Conservation (phyloP, 768 basidiomycete genomes). For the Xanthoconium stramineum region DNA sequence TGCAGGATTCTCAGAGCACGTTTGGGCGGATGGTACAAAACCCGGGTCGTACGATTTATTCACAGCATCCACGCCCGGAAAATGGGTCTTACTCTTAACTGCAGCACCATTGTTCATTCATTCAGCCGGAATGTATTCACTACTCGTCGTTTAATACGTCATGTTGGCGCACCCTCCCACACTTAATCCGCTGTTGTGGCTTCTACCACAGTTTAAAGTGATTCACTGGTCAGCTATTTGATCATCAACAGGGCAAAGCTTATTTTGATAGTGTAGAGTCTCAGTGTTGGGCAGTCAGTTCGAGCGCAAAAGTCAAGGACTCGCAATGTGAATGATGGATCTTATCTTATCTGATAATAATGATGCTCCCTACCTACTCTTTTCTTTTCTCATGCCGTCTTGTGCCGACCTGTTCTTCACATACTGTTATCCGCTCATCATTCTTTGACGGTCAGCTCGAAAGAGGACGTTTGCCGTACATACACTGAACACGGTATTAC, state of each 20-base stretch:
- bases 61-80: conserved; percentile 43
- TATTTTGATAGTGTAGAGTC: not conserved
- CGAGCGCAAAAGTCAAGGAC: too few relatives aligned
- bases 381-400: too few relatives aligned
- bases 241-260: not conserved
- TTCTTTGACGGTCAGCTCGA: too few relatives aligned
- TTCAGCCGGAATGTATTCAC: conserved; percentile 18
- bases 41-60: conserved; percentile 63
- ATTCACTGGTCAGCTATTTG: not conserved
- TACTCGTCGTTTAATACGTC: conserved; percentile 21
- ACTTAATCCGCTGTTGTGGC: not conserved
- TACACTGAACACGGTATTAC: too few relatives aligned
- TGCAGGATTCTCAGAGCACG: conserved; percentile 40
- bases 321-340: too few relatives aligned
- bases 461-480: too few relatives aligned
- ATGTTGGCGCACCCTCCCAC: not conserved
- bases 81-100: conserved; percentile 27
- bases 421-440: too few relatives aligned
- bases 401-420: too few relatives aligned
- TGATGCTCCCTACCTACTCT: too few relatives aligned
- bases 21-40: conserved; percentile 44
- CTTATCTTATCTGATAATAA: too few relatives aligned
- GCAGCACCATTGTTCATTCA: not conserved
- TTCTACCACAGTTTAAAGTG: not conserved
- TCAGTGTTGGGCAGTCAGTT: too few relatives aligned